A percentile compares a stretch with the other conserved stretches of the same genome.
Evolutionary conservation across 805 yeast genomes (phyloP).

Genomic region (Suhomyces vadensis): DNA sequence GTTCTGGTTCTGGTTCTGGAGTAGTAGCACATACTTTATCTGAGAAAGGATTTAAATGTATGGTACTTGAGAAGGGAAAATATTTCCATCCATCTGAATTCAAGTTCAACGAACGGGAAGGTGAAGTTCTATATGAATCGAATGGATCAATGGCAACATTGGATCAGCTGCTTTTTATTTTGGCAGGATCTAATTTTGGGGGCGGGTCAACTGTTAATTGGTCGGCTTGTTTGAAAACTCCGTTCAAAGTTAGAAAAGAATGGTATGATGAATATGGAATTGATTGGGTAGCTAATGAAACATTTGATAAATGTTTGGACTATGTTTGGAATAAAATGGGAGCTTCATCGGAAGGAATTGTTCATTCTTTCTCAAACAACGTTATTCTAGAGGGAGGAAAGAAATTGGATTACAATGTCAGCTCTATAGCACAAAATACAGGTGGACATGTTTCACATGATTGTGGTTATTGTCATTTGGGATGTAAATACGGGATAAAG

Average conservation of each 20-base stretch:
- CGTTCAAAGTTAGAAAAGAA: conserved; percentile 50
- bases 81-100: conserved; percentile 40
- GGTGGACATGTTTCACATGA: conserved; percentile 43
- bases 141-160: conserved; percentile 36
- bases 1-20: conserved; percentile 57
- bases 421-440: conserved; percentile 47
- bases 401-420: conserved; percentile 46
- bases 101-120: conserved; percentile 38
- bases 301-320: conserved; percentile 46
- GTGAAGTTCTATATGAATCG: conserved; percentile 40
- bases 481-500: conserved; percentile 52
- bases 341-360: conserved; percentile 36
- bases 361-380: conserved; percentile 48
- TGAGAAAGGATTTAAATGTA: conserved; percentile 41
- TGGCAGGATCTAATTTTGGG: conserved; percentile 58
- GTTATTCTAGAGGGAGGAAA: conserved; percentile 44
- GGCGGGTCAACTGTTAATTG: conserved; percentile 62
- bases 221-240: conserved; percentile 54
- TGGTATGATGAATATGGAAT: conserved; percentile 50
- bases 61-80: conserved; percentile 54
- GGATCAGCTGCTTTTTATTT: conserved; percentile 35
- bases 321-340: conserved; percentile 52
- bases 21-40: conserved; percentile 51
- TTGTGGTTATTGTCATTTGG: conserved; percentile 50
- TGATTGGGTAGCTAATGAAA: conserved; percentile 45